Evolutionary conservation across 2,329 filamentous ascomycete species (phyloP).

Genomic region (Capronia americana): DNA sequence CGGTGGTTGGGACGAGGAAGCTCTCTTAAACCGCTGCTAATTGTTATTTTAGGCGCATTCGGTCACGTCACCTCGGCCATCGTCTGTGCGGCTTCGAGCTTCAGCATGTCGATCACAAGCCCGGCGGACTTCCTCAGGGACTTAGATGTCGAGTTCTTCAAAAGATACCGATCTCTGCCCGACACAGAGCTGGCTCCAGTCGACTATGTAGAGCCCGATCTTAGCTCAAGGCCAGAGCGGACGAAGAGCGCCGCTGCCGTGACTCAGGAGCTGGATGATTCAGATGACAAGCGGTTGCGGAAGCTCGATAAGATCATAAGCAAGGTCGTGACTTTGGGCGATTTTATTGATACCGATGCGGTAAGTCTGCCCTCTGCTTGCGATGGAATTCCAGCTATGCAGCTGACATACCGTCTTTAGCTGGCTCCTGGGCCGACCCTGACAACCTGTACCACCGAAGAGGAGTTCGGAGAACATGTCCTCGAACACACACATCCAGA

Average conservation of each 20-base stretch:
- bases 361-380: conserved; percentile 13
- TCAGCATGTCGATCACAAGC: conserved; percentile 53
- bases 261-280: neutral
- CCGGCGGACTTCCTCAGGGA: conserved; percentile 44
- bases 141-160: conserved; percentile 42
- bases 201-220: conserved; percentile 30
- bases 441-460: conserved; percentile 59
- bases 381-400: no score
- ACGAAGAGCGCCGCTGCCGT: neutral
- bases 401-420: conserved; percentile 4
- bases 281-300: conserved; percentile 6
- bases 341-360: conserved; percentile 57
- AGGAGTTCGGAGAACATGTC: conserved; percentile 49
- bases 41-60: conserved; percentile 46
- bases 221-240: conserved; percentile 5
- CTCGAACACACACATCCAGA: conserved; percentile 50
- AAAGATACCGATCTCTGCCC: conserved; percentile 18
- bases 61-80: conserved; percentile 55
- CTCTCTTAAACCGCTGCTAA: neutral
- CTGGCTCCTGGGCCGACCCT: conserved; percentile 63
- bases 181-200: conserved; percentile 17
- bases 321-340: conserved; percentile 51
- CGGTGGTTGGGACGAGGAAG: neutral
- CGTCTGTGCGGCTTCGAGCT: conserved; percentile 56
- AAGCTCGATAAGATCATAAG: conserved; percentile 21